Evolutionary conservation across 2,329 filamentous ascomycete species (phyloP).

Genomic region (Lachnellula willkommii): DNA sequence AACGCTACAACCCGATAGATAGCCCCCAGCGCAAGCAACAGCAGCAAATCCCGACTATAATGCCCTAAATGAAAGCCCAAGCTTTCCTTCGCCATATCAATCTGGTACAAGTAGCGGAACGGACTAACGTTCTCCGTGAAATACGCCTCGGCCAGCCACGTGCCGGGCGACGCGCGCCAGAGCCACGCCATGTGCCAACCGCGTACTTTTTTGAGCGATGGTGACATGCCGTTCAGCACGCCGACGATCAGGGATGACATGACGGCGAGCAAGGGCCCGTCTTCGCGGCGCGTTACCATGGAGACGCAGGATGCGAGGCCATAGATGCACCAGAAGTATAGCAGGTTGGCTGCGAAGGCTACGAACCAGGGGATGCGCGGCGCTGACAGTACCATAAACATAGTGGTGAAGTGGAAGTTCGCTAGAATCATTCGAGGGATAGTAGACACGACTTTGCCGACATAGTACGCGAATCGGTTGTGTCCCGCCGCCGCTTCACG

Average conservation of each 20-base stretch:
- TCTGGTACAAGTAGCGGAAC: conserved; percentile 45
- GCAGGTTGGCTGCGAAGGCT: conserved; percentile 46
- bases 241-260: conserved; percentile 50
- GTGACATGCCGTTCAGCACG: conserved; percentile 49
- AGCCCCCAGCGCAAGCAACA: conserved; percentile 41
- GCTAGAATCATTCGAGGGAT: conserved; percentile 46
- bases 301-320: conserved; percentile 47
- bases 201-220: conserved; percentile 43
- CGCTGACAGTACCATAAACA: conserved; percentile 44
- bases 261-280: conserved; percentile 51
- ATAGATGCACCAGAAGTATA: conserved; percentile 56
- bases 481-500: conserved; percentile 53
- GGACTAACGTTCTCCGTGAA: conserved; percentile 47
- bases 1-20: conserved; percentile 43
- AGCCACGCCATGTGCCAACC: conserved; percentile 51
- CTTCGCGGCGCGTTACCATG: conserved; percentile 50
- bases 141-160: conserved; percentile 53
- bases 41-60: conserved; percentile 41
- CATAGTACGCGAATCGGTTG: conserved; percentile 50
- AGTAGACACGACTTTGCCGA: conserved; percentile 49
- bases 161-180: conserved; percentile 48
- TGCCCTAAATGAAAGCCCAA: conserved; percentile 44
- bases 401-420: conserved; percentile 50
- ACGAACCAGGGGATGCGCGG: conserved; percentile 46
- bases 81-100: conserved; percentile 39